These are phyloP conservation scores for Hordeum marinum DNA, from an alignment of 176 grass and related monocot species.

Conservation along the genomic window DNA sequence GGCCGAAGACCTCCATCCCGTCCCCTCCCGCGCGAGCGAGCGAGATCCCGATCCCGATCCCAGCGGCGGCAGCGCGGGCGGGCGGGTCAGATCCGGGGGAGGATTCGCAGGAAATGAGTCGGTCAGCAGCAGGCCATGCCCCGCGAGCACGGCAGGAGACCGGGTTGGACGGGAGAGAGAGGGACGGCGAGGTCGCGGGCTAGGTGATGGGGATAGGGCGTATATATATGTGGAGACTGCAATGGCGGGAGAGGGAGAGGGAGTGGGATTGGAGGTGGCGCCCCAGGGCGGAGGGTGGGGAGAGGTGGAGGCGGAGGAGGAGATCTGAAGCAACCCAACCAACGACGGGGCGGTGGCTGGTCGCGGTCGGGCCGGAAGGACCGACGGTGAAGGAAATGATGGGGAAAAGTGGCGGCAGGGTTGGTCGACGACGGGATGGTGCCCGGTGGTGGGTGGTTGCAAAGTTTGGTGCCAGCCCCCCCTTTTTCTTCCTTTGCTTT, in stretches of 20 bases:
- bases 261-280: neutral
- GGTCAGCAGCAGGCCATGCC: slow-evolving; percentile 1
- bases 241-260: slow-evolving; percentile 4
- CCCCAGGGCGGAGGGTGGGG: neutral
- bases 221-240: neutral
- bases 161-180: neutral
- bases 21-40: neutral
- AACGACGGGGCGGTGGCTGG: slow-evolving; percentile 17
- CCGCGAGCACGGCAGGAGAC: neutral
- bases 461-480: neutral
- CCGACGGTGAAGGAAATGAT: neutral
- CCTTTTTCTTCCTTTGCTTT: neutral
- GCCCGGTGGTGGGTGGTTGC: neutral
- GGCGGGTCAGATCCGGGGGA: slow-evolving; percentile 11
- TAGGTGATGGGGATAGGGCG: neutral
- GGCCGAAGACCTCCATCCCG: slow-evolving; percentile 61
- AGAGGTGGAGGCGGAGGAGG: slow-evolving; percentile 2
- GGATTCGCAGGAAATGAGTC: neutral
- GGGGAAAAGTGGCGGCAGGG: neutral
- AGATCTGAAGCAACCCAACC: slow-evolving; percentile 50
- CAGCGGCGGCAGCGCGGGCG: neutral
- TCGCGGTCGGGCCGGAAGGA: slow-evolving; percentile 27
- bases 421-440: slow-evolving; percentile 3
- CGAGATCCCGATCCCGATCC: neutral
- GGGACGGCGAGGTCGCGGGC: neutral